Evolutionary conservation across 148 eudicot genomes (phyloP).

Genomic region (Linanthus parryae): DNA sequence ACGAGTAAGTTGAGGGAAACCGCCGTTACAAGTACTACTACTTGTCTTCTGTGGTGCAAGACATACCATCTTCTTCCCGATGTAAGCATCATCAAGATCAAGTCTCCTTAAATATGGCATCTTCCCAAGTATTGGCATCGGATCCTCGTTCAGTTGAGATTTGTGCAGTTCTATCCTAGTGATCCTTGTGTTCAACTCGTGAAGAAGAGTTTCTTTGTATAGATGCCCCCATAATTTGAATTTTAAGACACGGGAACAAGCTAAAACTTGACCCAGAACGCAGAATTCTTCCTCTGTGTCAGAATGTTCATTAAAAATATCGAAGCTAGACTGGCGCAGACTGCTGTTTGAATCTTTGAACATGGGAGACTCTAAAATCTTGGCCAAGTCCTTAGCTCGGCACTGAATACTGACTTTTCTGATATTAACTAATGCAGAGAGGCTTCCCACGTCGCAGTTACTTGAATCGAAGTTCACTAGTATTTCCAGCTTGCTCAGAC

Average conservation of each 20-base stretch:
- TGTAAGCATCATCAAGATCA: neutral
- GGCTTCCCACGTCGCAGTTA: neutral
- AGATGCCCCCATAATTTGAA: neutral
- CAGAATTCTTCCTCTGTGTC: neutral
- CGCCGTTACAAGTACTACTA: neutral
- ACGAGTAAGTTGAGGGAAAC: neutral
- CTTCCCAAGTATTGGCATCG: neutral
- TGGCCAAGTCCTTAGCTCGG: neutral
- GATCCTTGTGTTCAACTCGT: neutral
- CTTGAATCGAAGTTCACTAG: conserved; percentile 8
- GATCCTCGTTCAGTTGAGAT: neutral
- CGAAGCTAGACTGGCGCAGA: neutral
- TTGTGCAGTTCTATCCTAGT: neutral
- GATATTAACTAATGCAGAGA: neutral
- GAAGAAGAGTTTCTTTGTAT: neutral
- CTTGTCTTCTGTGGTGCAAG: neutral
- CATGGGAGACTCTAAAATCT: neutral
- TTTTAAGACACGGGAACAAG: neutral
- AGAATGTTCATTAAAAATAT: neutral
- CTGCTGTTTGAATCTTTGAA: neutral
- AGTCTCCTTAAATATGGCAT: neutral
- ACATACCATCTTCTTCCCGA: neutral
- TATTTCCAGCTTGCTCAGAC: conserved; percentile 12
- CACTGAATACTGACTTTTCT: neutral
- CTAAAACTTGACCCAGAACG: neutral